These are phyloP conservation scores for Wilcoxina mikolae DNA, from an alignment of 495 filamentous ascomycete genomes.

Conservation along the genomic window DNA sequence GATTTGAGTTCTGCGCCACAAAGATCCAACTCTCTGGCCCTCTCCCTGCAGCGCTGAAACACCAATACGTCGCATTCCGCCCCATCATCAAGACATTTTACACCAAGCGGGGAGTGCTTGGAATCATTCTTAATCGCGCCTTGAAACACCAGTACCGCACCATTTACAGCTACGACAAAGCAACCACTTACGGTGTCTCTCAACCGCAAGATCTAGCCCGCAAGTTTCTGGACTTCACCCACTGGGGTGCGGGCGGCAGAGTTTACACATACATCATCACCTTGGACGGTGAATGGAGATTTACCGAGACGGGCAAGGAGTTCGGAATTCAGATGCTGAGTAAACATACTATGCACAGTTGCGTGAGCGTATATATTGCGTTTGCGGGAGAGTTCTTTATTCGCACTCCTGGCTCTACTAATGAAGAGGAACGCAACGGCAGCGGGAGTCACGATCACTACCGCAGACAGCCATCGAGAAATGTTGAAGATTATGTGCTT, in stretches of 20 bases:
- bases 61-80: constrained; percentile 82
- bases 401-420: constrained; percentile 40
- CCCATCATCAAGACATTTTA: constrained; percentile 88
- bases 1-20: constrained; percentile 63
- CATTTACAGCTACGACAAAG: constrained; percentile 71
- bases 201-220: constrained; percentile 41
- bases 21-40: constrained; percentile 79
- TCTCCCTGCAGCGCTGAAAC: constrained; percentile 61
- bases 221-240: constrained; percentile 72
- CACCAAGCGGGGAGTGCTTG: constrained; percentile 54
- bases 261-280: constrained; percentile 89
- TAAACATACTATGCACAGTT: constrained; percentile 91
- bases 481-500: constrained; percentile 63
- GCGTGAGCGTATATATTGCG: constrained; percentile 77
- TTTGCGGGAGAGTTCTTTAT: constrained; percentile 90
- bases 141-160: constrained; percentile 79
- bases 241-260: constrained; percentile 68
- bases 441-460: constrained; percentile 1
- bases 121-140: constrained; percentile 63
- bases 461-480: constrained; percentile 9
- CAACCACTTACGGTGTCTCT: constrained; percentile 53
- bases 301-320: constrained; percentile 88
- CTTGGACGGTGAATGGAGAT: constrained; percentile 68
- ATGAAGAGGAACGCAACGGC: background rate
- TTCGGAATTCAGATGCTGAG: constrained; percentile 82